Evolutionary conservation across 2,329 filamentous ascomycete genomes (phyloP), one percentile per base, ranked within the genome.

Genomic region (Xylaria sp.): DNA sequence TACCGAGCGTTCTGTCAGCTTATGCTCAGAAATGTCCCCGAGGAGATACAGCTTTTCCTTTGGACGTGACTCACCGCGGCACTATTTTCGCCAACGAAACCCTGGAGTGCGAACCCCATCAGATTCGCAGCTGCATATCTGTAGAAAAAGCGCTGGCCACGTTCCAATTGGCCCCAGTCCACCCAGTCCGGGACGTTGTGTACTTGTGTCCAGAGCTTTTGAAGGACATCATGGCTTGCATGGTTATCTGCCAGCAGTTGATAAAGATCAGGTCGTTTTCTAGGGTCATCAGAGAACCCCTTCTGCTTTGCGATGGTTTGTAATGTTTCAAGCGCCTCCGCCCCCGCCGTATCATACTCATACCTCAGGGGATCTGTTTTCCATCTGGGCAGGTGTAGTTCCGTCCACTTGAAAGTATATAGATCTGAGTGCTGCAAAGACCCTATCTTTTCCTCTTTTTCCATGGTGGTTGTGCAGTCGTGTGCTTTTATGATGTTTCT

Each of bases 91-190:
- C 79, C 81, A 1, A 82, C 64, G 18, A 82, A 79, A 4, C 80
- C 80, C 51, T 81, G 80, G 9, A 82, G 74, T 0, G 79, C 78
- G 41, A 82, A 79, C 0, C 81, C 89, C 23, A 87, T 89, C 55
- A 91, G 75, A 51, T 86, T 87, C 0, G 89, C 87, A 0, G 86
- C 84, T 1, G 88, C 89, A 75, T 92, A 92, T 6, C 90, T 85
- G 75, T 91, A 92, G 87, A 91, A 80, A 69, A 81, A 78, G 18
- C 89, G 85, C 74, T 92, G 90, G 0, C 89, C 90, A 72, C 90
- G 82, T 64, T 84, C 81, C 31, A 92, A 87, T 74, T 91, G 89
- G 0, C 82, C 84, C 90, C 90, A 92, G 70, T 91, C 86, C 0
- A 92, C 90, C 89, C 89, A 91, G 0, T 84, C 82, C 0, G 90